Percentiles rank a stretch among this genome's conserved stretches.
Evolutionary conservation across 371 early-diverging fungal genomes (phyloP).

Genomic region (Mucor racemosus): DNA sequence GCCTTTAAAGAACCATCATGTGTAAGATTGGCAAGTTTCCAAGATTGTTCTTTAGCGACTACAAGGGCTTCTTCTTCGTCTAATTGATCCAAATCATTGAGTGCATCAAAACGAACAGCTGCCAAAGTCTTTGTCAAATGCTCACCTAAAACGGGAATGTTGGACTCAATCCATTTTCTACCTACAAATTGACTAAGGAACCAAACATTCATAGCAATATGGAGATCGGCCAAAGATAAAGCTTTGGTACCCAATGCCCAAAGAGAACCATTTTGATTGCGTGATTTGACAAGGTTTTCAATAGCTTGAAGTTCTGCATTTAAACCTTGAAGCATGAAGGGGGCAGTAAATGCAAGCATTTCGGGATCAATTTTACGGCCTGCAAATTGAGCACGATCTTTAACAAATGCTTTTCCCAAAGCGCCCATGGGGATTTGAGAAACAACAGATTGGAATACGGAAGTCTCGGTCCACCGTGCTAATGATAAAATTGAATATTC

Average conservation of each 20-base stretch:
- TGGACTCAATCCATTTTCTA: constrained; percentile 2
- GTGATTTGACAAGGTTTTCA: constrained; percentile 9
- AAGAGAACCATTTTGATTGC: constrained; percentile 1
- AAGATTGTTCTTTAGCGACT: constrained; percentile 14
- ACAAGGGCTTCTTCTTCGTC: constrained; percentile 16
- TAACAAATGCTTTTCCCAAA: constrained; percentile 17
- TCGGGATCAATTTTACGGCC: constrained; percentile 14
- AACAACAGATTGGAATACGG: constrained; percentile 9
- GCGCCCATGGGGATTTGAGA: constrained; percentile 16
- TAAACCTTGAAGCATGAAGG: constrained; percentile 19
- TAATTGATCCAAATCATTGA: neutral
- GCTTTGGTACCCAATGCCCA: constrained; percentile 22
- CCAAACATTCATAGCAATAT: constrained; percentile 22
- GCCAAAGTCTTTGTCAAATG: constrained; percentile 39
- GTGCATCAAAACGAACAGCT: constrained; percentile 20
- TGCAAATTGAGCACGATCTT: constrained; percentile 20
- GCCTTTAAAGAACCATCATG: constrained; percentile 29
- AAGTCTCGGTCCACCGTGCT: constrained; percentile 16
- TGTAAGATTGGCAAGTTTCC: neutral
- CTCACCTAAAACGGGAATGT: constrained; percentile 13
- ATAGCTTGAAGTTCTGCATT: constrained; percentile 12
- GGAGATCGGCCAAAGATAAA: constrained; percentile 13
- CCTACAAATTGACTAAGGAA: constrained; percentile 9
- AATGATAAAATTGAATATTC: constrained; percentile 5
- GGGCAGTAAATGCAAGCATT: neutral